These are phyloP conservation scores for Knoxdaviesia capensis DNA, from an alignment of 2,329 filamentous ascomycete genomes.

Conservation along the genomic window DNA sequence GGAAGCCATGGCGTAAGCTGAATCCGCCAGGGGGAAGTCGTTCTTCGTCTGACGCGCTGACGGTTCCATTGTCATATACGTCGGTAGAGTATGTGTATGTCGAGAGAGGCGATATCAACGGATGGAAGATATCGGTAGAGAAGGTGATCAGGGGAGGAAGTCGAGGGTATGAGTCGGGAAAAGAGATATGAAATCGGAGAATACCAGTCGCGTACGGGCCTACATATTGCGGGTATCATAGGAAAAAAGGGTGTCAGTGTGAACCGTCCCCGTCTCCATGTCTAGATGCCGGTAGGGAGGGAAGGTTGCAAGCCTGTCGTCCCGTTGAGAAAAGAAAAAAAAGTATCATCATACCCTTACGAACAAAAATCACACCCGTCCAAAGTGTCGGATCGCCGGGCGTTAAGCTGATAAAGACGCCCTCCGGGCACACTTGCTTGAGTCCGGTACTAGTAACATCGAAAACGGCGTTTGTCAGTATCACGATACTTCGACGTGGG, in stretches of 20 bases:
- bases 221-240: conserved; percentile 13
- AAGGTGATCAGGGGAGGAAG: conserved; percentile 75
- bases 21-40: conserved; percentile 75
- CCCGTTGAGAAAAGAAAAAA: background rate
- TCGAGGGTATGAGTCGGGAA: conserved; percentile 60
- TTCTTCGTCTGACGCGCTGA: conserved; percentile 69
- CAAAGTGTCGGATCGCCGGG: conserved; percentile 66
- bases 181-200: conserved; percentile 76
- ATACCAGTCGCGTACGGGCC: conserved; percentile 79
- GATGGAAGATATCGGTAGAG: conserved; percentile 85
- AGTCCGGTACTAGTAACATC: conserved; percentile 44
- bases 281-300: no score
- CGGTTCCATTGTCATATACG: conserved; percentile 52
- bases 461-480: conserved; percentile 6
- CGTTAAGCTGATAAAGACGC: conserved; percentile 69
- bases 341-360: conserved; percentile 43
- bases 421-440: conserved; percentile 64
- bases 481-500: conserved; percentile 1
- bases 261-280: no score
- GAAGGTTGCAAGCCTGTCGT: background rate
- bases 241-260: no score
- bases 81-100: conserved; percentile 83
- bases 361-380: conserved; percentile 82
- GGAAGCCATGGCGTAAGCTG: conserved; percentile 77
- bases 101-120: conserved; percentile 78